These are phyloP conservation scores for Asterophora lycoperdoides DNA, from an alignment of 768 basidiomycete genomes.

Conservation along the genomic window DNA sequence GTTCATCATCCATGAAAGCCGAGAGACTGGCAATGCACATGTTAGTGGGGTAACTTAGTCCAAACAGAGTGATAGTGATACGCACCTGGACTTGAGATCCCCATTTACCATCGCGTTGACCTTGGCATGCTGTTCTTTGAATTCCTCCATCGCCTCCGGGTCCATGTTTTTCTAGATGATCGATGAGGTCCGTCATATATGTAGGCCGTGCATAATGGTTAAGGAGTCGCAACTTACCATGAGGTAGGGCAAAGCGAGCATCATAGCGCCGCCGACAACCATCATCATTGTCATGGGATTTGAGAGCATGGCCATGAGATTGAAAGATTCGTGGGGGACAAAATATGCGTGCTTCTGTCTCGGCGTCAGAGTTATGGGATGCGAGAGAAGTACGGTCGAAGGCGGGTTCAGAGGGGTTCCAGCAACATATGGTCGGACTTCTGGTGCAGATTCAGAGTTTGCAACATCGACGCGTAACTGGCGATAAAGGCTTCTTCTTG, in stretches of 20 bases:
- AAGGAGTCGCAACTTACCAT: conserved; percentile 45
- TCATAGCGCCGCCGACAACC: conserved; percentile 60
- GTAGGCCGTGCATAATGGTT: not conserved
- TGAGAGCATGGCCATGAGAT: conserved; percentile 68
- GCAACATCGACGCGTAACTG: conserved; percentile 69
- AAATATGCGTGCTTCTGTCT: conserved; percentile 61
- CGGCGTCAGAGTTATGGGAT: conserved; percentile 57
- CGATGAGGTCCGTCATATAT: not conserved
- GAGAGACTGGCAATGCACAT: conserved; percentile 35
- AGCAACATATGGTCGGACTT: conserved; percentile 59
- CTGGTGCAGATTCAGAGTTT: conserved; percentile 31
- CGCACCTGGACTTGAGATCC: conserved; percentile 55
- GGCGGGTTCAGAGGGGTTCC: conserved; percentile 67
- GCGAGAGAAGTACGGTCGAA: conserved; percentile 48
- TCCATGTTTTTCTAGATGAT: conserved; percentile 68
- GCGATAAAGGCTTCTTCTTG: conserved; percentile 5
- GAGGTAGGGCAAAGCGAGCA: conserved; percentile 71
- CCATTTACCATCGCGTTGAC: conserved; percentile 54
- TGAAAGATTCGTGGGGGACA: conserved; percentile 67
- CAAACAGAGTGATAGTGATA: not conserved
- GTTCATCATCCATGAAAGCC: conserved; percentile 30
- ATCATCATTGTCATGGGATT: conserved; percentile 86
- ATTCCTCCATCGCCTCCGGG: conserved; percentile 61
- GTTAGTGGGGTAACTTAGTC: not conserved
- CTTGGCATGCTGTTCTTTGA: conserved; percentile 58